Conservation (phyloP, 257 asterid species). For the Solanum bulbocastanum region DNA sequence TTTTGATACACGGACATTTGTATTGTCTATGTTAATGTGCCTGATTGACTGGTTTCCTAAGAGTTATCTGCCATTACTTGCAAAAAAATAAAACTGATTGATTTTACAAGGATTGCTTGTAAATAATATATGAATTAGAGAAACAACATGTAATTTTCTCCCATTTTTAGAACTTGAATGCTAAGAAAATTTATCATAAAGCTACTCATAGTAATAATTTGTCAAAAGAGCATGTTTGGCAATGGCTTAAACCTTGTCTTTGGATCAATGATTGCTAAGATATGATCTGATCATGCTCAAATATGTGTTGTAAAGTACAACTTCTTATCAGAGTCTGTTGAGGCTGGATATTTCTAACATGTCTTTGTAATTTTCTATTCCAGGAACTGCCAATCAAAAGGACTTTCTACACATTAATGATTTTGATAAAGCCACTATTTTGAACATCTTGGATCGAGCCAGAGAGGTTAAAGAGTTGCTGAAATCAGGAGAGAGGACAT, state of each 20-base stretch:
- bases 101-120: not conserved
- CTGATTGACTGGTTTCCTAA: not conserved
- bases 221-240: not conserved
- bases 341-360: not conserved
- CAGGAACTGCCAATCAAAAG: slow-evolving; percentile 62
- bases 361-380: not conserved
- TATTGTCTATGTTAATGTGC: not conserved
- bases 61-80: not conserved
- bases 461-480: slow-evolving; percentile 73
- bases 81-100: not conserved
- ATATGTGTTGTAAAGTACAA: not conserved
- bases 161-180: not conserved
- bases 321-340: not conserved
- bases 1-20: not conserved
- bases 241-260: not conserved
- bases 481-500: slow-evolving; percentile 77
- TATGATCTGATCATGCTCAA: not conserved
- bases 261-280: not conserved
- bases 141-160: not conserved
- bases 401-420: slow-evolving; percentile 84
- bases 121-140: not conserved
- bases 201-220: not conserved
- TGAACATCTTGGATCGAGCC: slow-evolving; percentile 71
- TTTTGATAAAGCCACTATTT: slow-evolving; percentile 69
- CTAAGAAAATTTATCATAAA: not conserved